phyloP scores from a whole-genome alignment of 1,284 basidiomycete species.

The Tylopilus orsonianus region DNA sequence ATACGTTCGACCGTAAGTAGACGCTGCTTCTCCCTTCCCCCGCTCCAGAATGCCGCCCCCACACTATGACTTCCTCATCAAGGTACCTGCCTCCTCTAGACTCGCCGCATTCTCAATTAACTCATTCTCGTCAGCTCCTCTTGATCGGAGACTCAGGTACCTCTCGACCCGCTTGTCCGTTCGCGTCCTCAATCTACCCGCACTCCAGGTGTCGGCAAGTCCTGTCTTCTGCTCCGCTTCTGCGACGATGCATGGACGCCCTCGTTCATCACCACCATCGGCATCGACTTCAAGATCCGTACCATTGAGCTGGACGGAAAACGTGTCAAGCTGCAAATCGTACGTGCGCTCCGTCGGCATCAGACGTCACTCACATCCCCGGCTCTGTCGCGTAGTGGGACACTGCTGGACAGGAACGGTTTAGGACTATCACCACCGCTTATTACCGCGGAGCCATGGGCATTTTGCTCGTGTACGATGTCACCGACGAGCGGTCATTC shows the following conservation, averaged over 20 bases:
- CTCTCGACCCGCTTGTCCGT: not conserved
- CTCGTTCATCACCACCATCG: constrained; percentile 99
- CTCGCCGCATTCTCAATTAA: constrained; percentile 1
- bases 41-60: constrained; percentile 70
- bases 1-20: constrained; percentile 1
- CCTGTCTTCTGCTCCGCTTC: constrained; percentile 96
- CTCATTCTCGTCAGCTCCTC: constrained; percentile 60
- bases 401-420: constrained; percentile 98
- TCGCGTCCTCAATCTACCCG: not conserved
- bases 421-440: constrained; percentile 99
- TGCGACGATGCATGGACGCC: constrained; percentile 99
- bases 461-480: constrained; percentile 97
- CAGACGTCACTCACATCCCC: constrained; percentile 7
- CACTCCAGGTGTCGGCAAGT: constrained; percentile 89
- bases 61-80: constrained; percentile 93
- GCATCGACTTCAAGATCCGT: constrained; percentile 95
- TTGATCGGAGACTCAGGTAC: constrained; percentile 96
- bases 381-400: constrained; percentile 71
- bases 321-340: constrained; percentile 95
- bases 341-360: constrained; percentile 40
- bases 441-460: constrained; percentile 99
- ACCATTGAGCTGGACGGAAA: constrained; percentile 97
- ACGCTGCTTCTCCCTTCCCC: not conserved
- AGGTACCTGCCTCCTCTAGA: constrained; percentile 46
- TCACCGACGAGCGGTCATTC: constrained; percentile 97